A percentile compares a stretch with the other conserved stretches of the same genome.
Evolutionary conservation across 495 filamentous ascomycete species (phyloP).

Genomic region (Chaetomium cochliodes): DNA sequence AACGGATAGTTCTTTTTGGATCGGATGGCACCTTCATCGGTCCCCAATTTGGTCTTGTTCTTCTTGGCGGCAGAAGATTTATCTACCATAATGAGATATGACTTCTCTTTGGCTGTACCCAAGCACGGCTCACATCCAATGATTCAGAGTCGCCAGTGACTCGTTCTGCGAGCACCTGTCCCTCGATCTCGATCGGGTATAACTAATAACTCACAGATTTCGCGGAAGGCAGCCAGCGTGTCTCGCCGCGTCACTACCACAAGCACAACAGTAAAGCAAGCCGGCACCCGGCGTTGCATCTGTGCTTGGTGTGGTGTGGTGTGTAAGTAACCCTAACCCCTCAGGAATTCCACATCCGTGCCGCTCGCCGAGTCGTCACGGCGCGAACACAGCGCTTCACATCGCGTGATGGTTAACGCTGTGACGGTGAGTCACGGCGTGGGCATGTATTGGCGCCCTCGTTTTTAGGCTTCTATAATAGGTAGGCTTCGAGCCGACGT

Average conservation of each 20-base stretch:
- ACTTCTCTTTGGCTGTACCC: slow-evolving; percentile 9
- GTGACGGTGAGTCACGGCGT: slow-evolving; percentile 2
- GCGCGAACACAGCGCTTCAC: slow-evolving; percentile 8
- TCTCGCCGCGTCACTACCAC: not conserved
- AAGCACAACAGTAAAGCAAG: not conserved
- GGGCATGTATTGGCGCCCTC: not conserved
- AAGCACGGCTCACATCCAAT: not conserved
- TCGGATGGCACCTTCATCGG: not conserved
- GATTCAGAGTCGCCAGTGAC: not conserved
- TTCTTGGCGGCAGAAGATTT: not conserved
- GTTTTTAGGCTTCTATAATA: not conserved
- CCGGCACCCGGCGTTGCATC: not conserved
- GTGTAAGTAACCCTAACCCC: slow-evolving; percentile 4
- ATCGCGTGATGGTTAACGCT: not conserved
- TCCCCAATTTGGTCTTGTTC: not conserved
- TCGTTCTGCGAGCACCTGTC: not conserved
- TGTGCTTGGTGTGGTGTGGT: not conserved
- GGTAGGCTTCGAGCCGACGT: no score
- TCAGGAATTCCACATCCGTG: not conserved
- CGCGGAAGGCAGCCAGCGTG: not conserved
- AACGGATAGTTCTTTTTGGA: slow-evolving; percentile 8
- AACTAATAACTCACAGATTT: not conserved
- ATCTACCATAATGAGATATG: slow-evolving; percentile 15
- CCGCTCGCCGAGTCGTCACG: not conserved
- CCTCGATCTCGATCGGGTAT: slow-evolving; percentile 2